Conservation (phyloP, 192 early-diverging fungal species). For the Backusella australiensis region DNA sequence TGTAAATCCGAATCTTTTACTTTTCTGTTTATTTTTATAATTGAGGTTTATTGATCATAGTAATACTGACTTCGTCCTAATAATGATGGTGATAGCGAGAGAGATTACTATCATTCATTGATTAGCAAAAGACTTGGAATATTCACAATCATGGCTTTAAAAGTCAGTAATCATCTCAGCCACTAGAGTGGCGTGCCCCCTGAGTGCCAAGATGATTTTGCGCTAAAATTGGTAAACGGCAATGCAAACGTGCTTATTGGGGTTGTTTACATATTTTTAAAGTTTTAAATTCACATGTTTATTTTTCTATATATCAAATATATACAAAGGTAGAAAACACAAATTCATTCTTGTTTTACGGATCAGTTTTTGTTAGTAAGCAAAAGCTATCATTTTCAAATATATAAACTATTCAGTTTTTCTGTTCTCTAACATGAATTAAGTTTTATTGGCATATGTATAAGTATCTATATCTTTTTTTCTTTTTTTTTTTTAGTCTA, state of each 20-base stretch:
- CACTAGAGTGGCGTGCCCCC: neutral
- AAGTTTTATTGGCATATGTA: too few species aligned
- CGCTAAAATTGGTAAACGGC: neutral
- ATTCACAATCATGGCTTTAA: neutral
- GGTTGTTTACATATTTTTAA: neutral
- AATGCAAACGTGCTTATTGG: neutral
- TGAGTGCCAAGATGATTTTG: neutral
- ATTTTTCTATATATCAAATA: neutral
- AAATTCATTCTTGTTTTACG: neutral
- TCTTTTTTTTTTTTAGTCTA: too few species aligned
- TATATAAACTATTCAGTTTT: too few species aligned
- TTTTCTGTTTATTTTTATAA: neutral
- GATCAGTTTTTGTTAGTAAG: too few species aligned
- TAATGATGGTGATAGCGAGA: too few species aligned
- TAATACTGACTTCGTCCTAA: too few species aligned
- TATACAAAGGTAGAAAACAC: neutral
- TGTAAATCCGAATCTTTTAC: neutral
- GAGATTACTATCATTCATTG: neutral
- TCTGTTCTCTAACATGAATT: too few species aligned
- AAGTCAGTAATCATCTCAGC: neutral
- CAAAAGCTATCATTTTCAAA: too few species aligned
- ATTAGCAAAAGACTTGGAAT: neutral
- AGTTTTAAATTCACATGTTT: neutral
- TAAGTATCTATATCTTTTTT: too few species aligned
- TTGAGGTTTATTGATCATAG: neutral